Base-by-base conservation (phyloP, 2,329 filamentous ascomycete genomes). In the Botrytis pseudocinerea region DNA sequence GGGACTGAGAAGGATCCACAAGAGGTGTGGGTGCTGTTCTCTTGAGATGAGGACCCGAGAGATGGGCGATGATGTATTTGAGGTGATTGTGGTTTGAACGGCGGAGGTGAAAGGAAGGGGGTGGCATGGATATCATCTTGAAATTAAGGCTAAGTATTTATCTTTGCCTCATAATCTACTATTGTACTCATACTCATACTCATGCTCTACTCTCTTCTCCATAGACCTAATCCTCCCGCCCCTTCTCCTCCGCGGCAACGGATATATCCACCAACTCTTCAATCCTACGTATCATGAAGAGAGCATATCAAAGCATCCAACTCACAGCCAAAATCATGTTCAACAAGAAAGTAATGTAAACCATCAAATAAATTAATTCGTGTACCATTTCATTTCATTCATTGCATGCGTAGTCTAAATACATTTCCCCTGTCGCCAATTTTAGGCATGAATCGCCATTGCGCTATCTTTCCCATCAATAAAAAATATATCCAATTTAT, bases 401-500 rank as follows among this genome's bases (percentile, higher is more conserved):
- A 65, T 65, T 71, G 32, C 28, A 70, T 64, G 40, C 59, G 32
- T 51, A 42, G 28, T 71, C 69, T 71, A 71, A 71, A 71, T 71
- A 71, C 59, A 71, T 64, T 71, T 64, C 42, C 32, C 59, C 35
- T 25, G 25, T 71, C 69, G 65, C 48, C 65, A 42, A 54, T 51
- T 64, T 70, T 42, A 71, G 59, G 69, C 44, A 63, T 25, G 59
- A 42, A 32, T 65, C 40, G 25, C 42, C 22, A 48, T 28, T 57
- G n/a, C n/a, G 51, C n/a, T 28, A 28, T 57, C 44, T 32, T 59
- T 51, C 35, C 35, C n/a, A 59, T n/a, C 46, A 66, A 68, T 66
- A 54, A 60, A 70, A 48, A 40, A 51, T 20, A 40, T 42, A 10
- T 48, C 64, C 51, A 62, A 57, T 73, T 78, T 97, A 98, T 88